Evolutionary conservation across 208 protist species (phyloP), one percentile per base, ranked within the genome.

Genomic region (Trypanosoma boissoni): DNA sequence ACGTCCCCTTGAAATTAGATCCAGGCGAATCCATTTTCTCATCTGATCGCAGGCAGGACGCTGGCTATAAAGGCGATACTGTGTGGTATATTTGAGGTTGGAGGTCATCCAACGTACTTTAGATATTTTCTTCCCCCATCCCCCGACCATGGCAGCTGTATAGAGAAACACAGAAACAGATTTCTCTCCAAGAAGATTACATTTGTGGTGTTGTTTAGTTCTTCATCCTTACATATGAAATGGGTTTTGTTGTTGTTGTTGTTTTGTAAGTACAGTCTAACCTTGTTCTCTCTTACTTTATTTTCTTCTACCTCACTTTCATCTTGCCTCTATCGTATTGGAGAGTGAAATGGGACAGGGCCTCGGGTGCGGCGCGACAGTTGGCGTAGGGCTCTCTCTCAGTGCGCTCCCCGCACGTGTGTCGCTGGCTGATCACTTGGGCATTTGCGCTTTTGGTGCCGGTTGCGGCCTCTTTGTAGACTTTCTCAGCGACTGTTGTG

Each of bases 401-500:
- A 77, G 75, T 16, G 71, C 70, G 12, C 72, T 65, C 3, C 83
- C 89, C 12, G 71, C 75, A 9, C 68, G 68, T 12, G 59, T 86
- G 31, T 65, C 74, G 2, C 12, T 86, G 27, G 60, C 80, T 2
- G 75, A 89, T 48, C 83, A 95, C 65, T 32, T 88, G 4, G 16
- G 74, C 23, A 85, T 95, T 27, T 53, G 80, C 18, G 72, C 81
- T 28, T 64, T 55, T 31, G 74, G 69, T 7, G 80, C 80, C 9
- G 76, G 68, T 28, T 54, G 74, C 8, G 90, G 90, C 10, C 72
- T 96, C 6, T 74, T 66, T 6, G 51, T 92, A 2, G 90, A 96
- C 69, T 91, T 96, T 60, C 65, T 78, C 9, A 91, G 86, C 42
- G 90, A 96, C 68, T 89, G 74, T 27, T 63, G 74, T 36, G 86